Evolutionary conservation across 257 asterid species (phyloP).

Genomic region (Lavandula angustifolia): DNA sequence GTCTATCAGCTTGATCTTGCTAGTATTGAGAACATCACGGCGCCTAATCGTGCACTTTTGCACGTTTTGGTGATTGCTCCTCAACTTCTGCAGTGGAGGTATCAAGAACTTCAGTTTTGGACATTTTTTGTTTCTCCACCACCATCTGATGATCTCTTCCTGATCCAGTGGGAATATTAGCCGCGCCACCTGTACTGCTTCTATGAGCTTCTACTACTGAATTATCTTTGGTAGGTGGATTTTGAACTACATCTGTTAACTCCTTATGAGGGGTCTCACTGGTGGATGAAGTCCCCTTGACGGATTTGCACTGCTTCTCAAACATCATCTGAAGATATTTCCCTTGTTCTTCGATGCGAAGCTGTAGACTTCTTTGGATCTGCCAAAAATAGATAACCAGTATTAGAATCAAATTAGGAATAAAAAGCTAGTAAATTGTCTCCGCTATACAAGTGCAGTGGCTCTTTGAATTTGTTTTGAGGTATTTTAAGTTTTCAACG

Average conservation of each 20-base stretch:
- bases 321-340: constrained; percentile 80
- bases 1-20: constrained; percentile 22
- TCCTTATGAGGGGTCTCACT: constrained; percentile 43
- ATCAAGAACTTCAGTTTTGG: constrained; percentile 31
- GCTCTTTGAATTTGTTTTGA: background rate
- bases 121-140: constrained; percentile 43
- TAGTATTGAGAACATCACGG: constrained; percentile 22
- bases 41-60: constrained; percentile 44
- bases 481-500: background rate
- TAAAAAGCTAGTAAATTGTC: background rate
- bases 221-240: constrained; percentile 36
- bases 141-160: constrained; percentile 31
- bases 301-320: constrained; percentile 83
- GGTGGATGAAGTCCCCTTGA: constrained; percentile 54
- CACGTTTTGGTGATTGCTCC: constrained; percentile 55
- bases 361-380: constrained; percentile 95
- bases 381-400: constrained; percentile 36
- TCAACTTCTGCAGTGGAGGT: constrained; percentile 32
- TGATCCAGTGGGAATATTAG: constrained; percentile 18
- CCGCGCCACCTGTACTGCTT: constrained; percentile 19
- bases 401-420: constrained; percentile 5
- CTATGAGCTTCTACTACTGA: constrained; percentile 36
- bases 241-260: constrained; percentile 35
- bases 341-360: constrained; percentile 93
- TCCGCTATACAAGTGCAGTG: background rate